Conservation (phyloP, 768 basidiomycete genomes). For the Suillus clintonianus region DNA sequence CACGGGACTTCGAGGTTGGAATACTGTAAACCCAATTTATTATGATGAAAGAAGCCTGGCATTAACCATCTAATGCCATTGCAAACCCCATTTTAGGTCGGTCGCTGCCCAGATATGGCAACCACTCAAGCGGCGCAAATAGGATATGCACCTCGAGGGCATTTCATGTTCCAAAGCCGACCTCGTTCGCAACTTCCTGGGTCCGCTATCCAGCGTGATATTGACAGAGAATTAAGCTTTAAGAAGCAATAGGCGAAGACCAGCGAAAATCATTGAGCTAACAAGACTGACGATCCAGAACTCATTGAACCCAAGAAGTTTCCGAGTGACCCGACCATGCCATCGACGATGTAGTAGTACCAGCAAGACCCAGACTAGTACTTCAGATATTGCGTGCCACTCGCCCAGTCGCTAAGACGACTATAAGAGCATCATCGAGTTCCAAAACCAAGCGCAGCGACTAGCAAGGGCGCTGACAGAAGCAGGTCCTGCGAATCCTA, state of each 20-base stretch:
- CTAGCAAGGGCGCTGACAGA: not conserved
- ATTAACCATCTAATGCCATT: constrained; percentile 19
- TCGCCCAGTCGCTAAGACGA: not conserved
- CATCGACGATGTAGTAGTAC: not conserved
- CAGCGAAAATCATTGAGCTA: not conserved
- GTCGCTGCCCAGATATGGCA: constrained; percentile 24
- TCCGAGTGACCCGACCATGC: not conserved
- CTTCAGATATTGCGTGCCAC: not conserved
- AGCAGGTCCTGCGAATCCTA: not conserved
- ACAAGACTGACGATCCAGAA: constrained; percentile 1
- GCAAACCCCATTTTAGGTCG: constrained; percentile 7
- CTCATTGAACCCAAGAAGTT: not conserved
- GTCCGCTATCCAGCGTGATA: not conserved
- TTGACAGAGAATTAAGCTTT: constrained; percentile 1
- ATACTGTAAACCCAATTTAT: constrained; percentile 16
- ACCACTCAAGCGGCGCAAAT: constrained; percentile 19
- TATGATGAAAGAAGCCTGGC: constrained; percentile 23
- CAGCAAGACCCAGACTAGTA: not conserved
- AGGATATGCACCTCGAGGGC: not conserved
- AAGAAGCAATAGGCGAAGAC: not conserved
- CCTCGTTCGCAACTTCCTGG: not conserved
- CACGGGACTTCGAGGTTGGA: constrained; percentile 29
- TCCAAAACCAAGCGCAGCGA: not conserved
- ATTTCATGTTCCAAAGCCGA: not conserved
- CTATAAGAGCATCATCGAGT: not conserved